phyloP scores from a whole-genome alignment of 495 filamentous ascomycete genomes.

The Penicillium steckii region DNA sequence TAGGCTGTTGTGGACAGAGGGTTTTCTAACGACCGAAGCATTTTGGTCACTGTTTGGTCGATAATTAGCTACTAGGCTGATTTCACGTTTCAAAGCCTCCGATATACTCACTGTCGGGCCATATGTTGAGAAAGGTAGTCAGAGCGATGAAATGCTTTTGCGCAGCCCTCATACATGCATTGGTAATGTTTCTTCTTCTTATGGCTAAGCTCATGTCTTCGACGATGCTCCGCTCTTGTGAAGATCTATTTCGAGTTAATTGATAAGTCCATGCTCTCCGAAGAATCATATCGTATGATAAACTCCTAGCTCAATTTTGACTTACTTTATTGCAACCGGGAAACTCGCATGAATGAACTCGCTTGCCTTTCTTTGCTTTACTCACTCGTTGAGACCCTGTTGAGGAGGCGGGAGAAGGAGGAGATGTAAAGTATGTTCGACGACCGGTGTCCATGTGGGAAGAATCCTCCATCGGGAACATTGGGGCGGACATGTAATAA shows the following conservation, averaged over 20 bases:
- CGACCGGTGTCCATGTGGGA: neutral
- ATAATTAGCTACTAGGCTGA: neutral
- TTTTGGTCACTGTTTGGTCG: neutral
- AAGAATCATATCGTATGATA: constrained; percentile 5
- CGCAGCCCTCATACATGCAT: constrained; percentile 13
- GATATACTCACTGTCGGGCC: constrained; percentile 12
- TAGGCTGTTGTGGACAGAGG: neutral
- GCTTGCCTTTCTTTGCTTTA: constrained; percentile 78
- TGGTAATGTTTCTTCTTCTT: constrained; percentile 10
- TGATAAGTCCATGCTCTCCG: neutral
- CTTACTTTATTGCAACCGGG: constrained; percentile 61
- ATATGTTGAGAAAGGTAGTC: constrained; percentile 21
- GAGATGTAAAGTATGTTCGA: neutral
- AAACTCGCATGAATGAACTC: constrained; percentile 69
- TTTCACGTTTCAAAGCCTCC: neutral
- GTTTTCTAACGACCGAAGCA: neutral
- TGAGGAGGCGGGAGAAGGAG: constrained; percentile 51
- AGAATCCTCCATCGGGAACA: neutral
- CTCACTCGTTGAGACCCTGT: constrained; percentile 69
- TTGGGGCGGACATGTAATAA: neutral
- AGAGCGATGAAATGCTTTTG: constrained; percentile 18
- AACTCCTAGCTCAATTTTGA: constrained; percentile 2
- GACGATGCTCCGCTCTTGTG: constrained; percentile 74
- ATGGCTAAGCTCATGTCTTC: constrained; percentile 19
- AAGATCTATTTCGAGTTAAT: constrained; percentile 52